phyloP scores from a whole-genome alignment of 352 stramenopile genomes.

The Phytophthora sansomeana region DNA sequence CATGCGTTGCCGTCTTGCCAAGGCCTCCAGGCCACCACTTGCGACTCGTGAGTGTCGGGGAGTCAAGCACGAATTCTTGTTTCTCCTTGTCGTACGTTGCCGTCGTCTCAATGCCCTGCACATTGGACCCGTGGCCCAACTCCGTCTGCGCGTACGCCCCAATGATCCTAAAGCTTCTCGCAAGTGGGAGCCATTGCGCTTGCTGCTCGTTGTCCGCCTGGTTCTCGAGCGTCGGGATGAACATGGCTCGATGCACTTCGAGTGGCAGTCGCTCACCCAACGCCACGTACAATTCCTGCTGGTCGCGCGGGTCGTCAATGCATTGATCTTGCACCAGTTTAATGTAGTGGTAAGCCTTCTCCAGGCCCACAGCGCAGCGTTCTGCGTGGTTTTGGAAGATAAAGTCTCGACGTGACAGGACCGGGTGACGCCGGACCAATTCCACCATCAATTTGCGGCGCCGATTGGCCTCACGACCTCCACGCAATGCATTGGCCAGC shows the following conservation, averaged over 20 bases:
- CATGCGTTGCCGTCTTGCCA: slow-evolving; percentile 36
- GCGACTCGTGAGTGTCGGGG: slow-evolving; percentile 91
- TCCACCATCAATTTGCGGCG: slow-evolving; percentile 38
- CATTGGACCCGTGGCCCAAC: slow-evolving; percentile 37
- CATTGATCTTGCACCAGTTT: slow-evolving; percentile 27
- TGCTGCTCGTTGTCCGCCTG: slow-evolving; percentile 32
- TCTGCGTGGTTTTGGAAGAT: slow-evolving; percentile 32
- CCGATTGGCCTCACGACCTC: slow-evolving; percentile 34
- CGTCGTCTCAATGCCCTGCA: slow-evolving; percentile 32
- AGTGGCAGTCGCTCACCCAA: slow-evolving; percentile 34
- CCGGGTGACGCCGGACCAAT: slow-evolving; percentile 24
- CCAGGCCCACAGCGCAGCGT: slow-evolving; percentile 28
- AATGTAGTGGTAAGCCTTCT: slow-evolving; percentile 38
- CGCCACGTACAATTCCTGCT: slow-evolving; percentile 32
- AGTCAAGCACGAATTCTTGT: slow-evolving; percentile 94
- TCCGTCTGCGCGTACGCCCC: slow-evolving; percentile 35
- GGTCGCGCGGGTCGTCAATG: slow-evolving; percentile 28
- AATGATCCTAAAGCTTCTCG: slow-evolving; percentile 26
- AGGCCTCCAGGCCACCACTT: slow-evolving; percentile 94
- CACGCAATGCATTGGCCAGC: slow-evolving; percentile 27
- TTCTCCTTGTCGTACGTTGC: slow-evolving; percentile 67
- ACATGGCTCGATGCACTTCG: slow-evolving; percentile 39
- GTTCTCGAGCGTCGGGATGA: slow-evolving; percentile 38
- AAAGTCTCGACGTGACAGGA: slow-evolving; percentile 29
- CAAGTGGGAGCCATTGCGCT: slow-evolving; percentile 32